These are phyloP conservation scores for Curvularia hawaiiensis DNA, from an alignment of 2,329 filamentous ascomycete species.

Conservation along the genomic window DNA sequence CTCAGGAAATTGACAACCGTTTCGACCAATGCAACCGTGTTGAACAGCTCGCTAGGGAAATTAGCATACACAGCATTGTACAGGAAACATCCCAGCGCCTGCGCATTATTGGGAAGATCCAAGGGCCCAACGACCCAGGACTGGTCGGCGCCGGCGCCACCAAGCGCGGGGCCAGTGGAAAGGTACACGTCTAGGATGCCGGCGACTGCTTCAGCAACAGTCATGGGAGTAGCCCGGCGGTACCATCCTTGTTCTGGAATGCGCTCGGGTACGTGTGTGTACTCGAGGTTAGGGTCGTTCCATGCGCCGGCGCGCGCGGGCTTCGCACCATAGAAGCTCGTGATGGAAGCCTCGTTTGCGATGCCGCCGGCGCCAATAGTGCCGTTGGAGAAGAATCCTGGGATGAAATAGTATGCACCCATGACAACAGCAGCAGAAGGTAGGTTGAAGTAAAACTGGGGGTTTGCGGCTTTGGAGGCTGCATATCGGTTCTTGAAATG, in stretches of 20 bases:
- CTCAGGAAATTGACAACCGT: conserved; percentile 19
- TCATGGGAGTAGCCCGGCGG: conserved; percentile 28
- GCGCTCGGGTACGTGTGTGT: conserved; percentile 28
- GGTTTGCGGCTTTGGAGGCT: conserved; percentile 22
- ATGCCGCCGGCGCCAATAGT: conserved; percentile 28
- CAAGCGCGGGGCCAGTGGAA: conserved; percentile 19
- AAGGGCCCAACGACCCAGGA: conserved; percentile 21
- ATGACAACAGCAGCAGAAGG: conserved; percentile 24
- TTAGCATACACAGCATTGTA: conserved; percentile 28
- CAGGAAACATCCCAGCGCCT: conserved; percentile 24
- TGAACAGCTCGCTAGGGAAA: conserved; percentile 25
- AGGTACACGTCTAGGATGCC: conserved; percentile 29
- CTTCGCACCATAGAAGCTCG: conserved; percentile 32
- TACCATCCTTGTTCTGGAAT: conserved; percentile 30
- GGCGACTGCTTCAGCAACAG: conserved; percentile 20
- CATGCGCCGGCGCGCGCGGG: conserved; percentile 12
- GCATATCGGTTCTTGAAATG: conserved; percentile 30
- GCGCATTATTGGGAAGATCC: conserved; percentile 19
- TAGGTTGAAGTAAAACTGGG: conserved; percentile 28
- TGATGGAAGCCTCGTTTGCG: conserved; percentile 30
- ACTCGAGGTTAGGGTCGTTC: conserved; percentile 19
- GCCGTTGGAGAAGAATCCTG: conserved; percentile 30
- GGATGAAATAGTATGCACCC: conserved; percentile 31
- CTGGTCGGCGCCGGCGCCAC: conserved; percentile 23
- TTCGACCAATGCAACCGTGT: conserved; percentile 12